Conservation (phyloP, 2,329 filamentous ascomycete genomes). For the Fusarium agapanthi region DNA sequence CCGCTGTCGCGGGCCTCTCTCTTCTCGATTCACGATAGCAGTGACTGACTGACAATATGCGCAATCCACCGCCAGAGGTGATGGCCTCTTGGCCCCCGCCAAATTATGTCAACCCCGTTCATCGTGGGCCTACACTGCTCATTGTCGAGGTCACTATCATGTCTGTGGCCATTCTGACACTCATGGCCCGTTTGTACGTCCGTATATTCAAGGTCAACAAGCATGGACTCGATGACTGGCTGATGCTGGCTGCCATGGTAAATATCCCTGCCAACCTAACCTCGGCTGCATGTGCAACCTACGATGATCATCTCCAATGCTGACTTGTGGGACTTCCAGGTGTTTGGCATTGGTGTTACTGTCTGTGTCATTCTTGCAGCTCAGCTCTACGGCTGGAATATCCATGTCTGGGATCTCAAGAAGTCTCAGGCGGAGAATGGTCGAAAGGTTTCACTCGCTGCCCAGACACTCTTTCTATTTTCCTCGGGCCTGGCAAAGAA, state of each 20-base stretch:
- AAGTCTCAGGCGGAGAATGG: slow-evolving; percentile 41
- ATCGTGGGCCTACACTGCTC: slow-evolving; percentile 49
- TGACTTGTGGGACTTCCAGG: slow-evolving; percentile 33
- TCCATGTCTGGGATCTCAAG: slow-evolving; percentile 51
- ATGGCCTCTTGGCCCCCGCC: slow-evolving; percentile 50
- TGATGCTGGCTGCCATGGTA: slow-evolving; percentile 52
- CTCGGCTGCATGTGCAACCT: slow-evolving; percentile 26
- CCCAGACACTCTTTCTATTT: slow-evolving; percentile 51
- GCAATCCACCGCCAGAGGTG: slow-evolving; percentile 49
- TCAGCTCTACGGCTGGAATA: slow-evolving; percentile 49
- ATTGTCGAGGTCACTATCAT: slow-evolving; percentile 50
- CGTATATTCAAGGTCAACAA: slow-evolving; percentile 46
- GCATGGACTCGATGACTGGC: slow-evolving; percentile 51
- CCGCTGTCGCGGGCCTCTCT: slow-evolving; percentile 48
- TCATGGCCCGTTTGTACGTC: slow-evolving; percentile 51
- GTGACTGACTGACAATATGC: slow-evolving; percentile 39
- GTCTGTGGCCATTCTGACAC: slow-evolving; percentile 46
- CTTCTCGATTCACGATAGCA: slow-evolving; percentile 4
- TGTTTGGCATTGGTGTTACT: slow-evolving; percentile 48
- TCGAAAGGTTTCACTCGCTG: slow-evolving; percentile 51
- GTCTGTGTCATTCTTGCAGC: slow-evolving; percentile 48
- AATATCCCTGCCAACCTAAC: slow-evolving; percentile 10
- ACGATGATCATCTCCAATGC: not conserved
- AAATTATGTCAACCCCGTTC: slow-evolving; percentile 50
- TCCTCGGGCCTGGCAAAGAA: slow-evolving; percentile 50